These are phyloP conservation scores for Fraxinus pennsylvanica DNA, from an alignment of 257 asterid species.

Conservation along the genomic window DNA sequence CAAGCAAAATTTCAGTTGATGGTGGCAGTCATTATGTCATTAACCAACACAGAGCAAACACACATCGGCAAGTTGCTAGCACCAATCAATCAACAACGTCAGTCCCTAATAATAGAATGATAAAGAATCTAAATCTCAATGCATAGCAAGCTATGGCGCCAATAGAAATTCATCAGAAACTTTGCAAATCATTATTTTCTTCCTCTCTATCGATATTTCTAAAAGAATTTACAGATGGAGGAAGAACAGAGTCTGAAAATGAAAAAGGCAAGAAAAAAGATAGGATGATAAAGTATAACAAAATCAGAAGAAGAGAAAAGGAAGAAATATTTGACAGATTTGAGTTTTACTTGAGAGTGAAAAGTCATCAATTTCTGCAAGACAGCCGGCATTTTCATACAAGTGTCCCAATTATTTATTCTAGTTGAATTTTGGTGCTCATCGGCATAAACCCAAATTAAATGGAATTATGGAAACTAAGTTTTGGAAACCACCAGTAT, in stretches of 20 bases:
- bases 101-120: constrained; percentile 19
- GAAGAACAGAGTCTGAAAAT: not conserved
- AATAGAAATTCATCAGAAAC: constrained; percentile 17
- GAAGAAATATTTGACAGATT: not conserved
- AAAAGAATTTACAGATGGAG: not conserved
- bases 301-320: constrained; percentile 5
- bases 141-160: constrained; percentile 13
- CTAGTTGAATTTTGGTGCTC: not conserved
- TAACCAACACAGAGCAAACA: constrained; percentile 14
- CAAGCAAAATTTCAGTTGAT: constrained; percentile 14
- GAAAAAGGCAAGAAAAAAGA: not conserved
- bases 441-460: not conserved
- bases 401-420: not conserved
- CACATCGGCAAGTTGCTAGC: not conserved
- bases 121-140: constrained; percentile 8
- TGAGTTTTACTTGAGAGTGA: too few relatives aligned
- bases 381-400: not conserved
- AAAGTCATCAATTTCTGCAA: not conserved
- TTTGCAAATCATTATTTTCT: constrained; percentile 6
- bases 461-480: not conserved
- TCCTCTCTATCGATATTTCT: not conserved
- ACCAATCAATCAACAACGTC: not conserved
- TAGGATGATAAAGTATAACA: not conserved
- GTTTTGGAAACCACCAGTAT: not conserved
- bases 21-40: constrained; percentile 10